Evolutionary conservation across 2,329 filamentous ascomycete species (phyloP), one percentile per base, ranked within the genome.

Genomic region (Coniella vitis): DNA sequence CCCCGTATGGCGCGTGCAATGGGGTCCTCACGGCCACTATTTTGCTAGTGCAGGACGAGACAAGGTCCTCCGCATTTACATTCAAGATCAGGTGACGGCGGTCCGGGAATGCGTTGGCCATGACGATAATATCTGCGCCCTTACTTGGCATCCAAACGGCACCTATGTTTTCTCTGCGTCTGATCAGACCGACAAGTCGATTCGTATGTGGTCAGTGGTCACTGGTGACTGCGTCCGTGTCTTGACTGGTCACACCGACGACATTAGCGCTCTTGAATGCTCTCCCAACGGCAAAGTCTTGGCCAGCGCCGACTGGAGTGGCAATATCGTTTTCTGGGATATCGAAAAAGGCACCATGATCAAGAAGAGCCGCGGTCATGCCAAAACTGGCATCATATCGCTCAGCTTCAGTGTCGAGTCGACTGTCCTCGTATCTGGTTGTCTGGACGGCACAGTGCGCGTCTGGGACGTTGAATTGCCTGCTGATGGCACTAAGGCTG

Each of bases 121-220:
- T 61, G 90, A 97, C 58, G 88, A 90, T 17, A 85, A 89, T 57
- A 87, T 96, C n/a, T 94, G 94, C 45, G 83, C 84, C 38, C 76
- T 96, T n/a, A 76, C 86, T 13, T 98, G 93, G 83, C 93, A 98
- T 60, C 89, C 91, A 0, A 98, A 98, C 63, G 89, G 88, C 16
- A 81, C 86, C 5, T 98, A 97, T 59, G 73, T 96, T 38, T 96
- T 98, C 66, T 96, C 93, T 0, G 90, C 87, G 3, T 94, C 89
- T 12, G 87, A 87, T 56, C 90, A 83, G 61, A 79, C 75, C 7
- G 81, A 98, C 66, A 91, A 91, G 65, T 93, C 90, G 0, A 87
- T 97, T 31, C 84, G 93, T 25, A 97, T 98, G 91, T 98, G 93
- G 93, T 84, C 90, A 9, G 80, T 96, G n/a, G 78, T 82, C 10